Evolutionary conservation across 1,139 yeast genomes (phyloP).

Genomic region (Yamadazyma diospyri): DNA sequence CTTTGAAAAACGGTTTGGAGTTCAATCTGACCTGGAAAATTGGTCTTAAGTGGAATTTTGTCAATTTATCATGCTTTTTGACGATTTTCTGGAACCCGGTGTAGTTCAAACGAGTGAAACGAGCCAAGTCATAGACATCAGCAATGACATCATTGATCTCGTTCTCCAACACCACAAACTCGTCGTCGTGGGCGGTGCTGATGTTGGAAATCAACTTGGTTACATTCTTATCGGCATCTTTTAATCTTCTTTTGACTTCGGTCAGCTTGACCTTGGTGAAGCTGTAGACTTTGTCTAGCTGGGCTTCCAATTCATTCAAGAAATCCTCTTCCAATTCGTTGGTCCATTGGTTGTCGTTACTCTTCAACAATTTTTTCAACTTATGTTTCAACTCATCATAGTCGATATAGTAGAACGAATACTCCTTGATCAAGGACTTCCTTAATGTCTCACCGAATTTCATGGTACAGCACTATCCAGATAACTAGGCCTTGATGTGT

Average conservation of each 20-base stretch:
- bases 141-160: constrained; percentile 92
- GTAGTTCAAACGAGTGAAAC: constrained; percentile 86
- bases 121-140: constrained; percentile 94
- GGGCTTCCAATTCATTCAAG: constrained; percentile 67
- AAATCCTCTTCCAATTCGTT: constrained; percentile 78
- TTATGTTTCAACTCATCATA: constrained; percentile 87
- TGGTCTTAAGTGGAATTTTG: constrained; percentile 80
- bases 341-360: constrained; percentile 60
- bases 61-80: constrained; percentile 92
- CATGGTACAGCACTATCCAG: constrained; percentile 33
- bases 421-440: constrained; percentile 74
- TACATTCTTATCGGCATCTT: constrained; percentile 71
- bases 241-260: constrained; percentile 78
- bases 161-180: constrained; percentile 86
- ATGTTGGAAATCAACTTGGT: constrained; percentile 49
- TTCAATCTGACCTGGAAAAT: constrained; percentile 90
- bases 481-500: neutral
- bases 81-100: constrained; percentile 95
- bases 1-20: constrained; percentile 92
- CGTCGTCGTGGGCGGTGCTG: constrained; percentile 61
- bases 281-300: constrained; percentile 85
- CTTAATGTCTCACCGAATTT: constrained; percentile 77
- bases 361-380: constrained; percentile 62
- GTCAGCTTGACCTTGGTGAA: constrained; percentile 85
- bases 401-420: constrained; percentile 82